phyloP scores from a whole-genome alignment of 805 yeast species.

The Barnettozyma sucrosica region DNA sequence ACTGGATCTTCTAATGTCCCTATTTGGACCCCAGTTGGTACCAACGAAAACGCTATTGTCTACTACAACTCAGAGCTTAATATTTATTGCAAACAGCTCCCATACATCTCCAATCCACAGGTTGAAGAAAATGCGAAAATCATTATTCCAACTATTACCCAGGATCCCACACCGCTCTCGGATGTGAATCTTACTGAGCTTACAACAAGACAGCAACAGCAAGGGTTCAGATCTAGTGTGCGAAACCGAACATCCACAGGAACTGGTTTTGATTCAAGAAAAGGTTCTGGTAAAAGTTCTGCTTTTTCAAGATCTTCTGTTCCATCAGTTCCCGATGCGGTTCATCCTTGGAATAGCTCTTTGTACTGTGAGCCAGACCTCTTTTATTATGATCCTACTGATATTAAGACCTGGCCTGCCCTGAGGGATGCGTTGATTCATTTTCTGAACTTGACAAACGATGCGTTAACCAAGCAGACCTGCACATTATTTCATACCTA shows the following conservation, averaged over 20 bases:
- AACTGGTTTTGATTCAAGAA: conserved; percentile 10
- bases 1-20: conserved; percentile 32
- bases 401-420: conserved; percentile 55
- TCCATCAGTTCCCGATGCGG: conserved; percentile 15
- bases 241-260: conserved; percentile 18
- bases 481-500: conserved; percentile 48
- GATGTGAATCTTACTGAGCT: conserved; percentile 25
- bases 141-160: conserved; percentile 23
- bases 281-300: conserved; percentile 10
- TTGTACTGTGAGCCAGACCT: conserved; percentile 32
- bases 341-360: conserved; percentile 25
- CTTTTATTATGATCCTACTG: conserved; percentile 56
- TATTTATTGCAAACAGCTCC: conserved; percentile 53
- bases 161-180: conserved; percentile 12
- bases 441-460: conserved; percentile 42
- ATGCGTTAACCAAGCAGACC: conserved; percentile 45
- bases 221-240: conserved; percentile 7
- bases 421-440: conserved; percentile 42
- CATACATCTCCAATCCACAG: conserved; percentile 39
- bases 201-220: not conserved
- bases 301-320: conserved; percentile 16
- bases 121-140: conserved; percentile 30
- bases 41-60: conserved; percentile 47
- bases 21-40: conserved; percentile 59
- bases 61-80: conserved; percentile 58